Conservation (phyloP, 306 rosid genomes). For the Vigna mungo region DNA sequence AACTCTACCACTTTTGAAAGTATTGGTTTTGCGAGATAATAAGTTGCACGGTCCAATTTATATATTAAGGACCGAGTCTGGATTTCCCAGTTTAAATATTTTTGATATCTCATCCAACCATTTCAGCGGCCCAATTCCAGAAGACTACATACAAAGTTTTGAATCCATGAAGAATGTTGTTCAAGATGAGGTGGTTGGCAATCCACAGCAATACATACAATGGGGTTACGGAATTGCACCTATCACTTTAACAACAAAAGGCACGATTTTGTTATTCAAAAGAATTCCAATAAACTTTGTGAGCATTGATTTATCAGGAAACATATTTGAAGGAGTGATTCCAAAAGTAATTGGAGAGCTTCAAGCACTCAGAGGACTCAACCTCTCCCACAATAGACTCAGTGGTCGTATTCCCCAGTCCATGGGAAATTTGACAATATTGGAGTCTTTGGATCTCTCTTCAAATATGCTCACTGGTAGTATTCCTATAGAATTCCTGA, state of each 20-base stretch:
- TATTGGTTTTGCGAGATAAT: neutral
- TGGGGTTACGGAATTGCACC: no score
- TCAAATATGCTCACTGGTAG: conserved; percentile 42
- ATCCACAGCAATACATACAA: neutral
- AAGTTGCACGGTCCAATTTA: conserved; percentile 43
- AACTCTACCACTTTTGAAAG: neutral
- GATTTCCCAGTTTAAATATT: conserved; percentile 35
- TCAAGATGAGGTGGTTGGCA: neutral
- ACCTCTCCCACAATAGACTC: conserved; percentile 46
- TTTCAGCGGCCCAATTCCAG: conserved; percentile 35
- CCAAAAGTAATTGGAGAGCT: no score
- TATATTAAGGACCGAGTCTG: neutral
- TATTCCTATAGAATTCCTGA: no score
- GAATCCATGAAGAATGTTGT: conserved; percentile 36
- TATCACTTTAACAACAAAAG: conserved; percentile 25
- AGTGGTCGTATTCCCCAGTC: conserved; percentile 40
- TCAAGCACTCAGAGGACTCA: conserved; percentile 36
- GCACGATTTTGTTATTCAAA: no score
- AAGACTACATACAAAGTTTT: conserved; percentile 12
- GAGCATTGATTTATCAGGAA: no score
- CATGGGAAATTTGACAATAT: conserved; percentile 37
- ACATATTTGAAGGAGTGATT: no score
- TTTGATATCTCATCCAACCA: conserved; percentile 30
- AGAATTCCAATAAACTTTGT: no score
- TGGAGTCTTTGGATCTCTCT: conserved; percentile 55